Percentiles rank a stretch among this genome's conserved stretches.
Conservation (phyloP, 768 basidiomycete genomes). For the Guyanaporus albipodus region DNA sequence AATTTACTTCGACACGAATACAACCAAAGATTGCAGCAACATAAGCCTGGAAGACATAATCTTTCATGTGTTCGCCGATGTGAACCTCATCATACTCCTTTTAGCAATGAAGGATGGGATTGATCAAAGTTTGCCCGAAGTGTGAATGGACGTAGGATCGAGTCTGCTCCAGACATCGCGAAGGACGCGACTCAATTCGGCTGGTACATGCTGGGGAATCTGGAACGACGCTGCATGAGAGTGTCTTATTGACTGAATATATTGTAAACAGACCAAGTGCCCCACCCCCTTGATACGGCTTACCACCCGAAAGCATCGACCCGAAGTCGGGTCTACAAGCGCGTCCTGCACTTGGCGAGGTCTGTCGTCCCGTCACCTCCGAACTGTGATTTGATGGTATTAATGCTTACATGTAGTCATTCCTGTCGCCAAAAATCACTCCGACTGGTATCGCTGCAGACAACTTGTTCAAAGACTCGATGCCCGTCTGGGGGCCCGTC, state of each 20-base stretch:
- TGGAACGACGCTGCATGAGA: conserved; percentile 1
- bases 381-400: background rate
- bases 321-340: conserved; percentile 24
- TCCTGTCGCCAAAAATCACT: conserved; percentile 46
- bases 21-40: too few relatives aligned
- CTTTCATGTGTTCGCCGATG: too few relatives aligned
- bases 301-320: conserved; percentile 23
- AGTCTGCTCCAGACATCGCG: conserved; percentile 21
- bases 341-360: conserved; percentile 32
- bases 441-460: conserved; percentile 46
- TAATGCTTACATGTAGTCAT: conserved; percentile 49
- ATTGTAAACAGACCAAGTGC: conserved; percentile 28
- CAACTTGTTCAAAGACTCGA: conserved; percentile 41
- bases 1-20: too few relatives aligned
- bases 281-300: conserved; percentile 26
- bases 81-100: background rate
- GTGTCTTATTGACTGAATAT: too few relatives aligned
- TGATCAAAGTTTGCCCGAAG: conserved; percentile 15
- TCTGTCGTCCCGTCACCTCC: conserved; percentile 11
- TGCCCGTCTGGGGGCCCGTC: conserved; percentile 51
- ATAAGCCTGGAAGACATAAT: too few relatives aligned
- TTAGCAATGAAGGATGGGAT: background rate
- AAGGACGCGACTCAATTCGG: conserved; percentile 22
- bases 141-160: background rate
- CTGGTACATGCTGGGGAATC: conserved; percentile 28